Percentiles rank a stretch among this genome's conserved stretches.
Conservation (phyloP, 495 filamentous ascomycete genomes). For the Penicillium lagena region DNA sequence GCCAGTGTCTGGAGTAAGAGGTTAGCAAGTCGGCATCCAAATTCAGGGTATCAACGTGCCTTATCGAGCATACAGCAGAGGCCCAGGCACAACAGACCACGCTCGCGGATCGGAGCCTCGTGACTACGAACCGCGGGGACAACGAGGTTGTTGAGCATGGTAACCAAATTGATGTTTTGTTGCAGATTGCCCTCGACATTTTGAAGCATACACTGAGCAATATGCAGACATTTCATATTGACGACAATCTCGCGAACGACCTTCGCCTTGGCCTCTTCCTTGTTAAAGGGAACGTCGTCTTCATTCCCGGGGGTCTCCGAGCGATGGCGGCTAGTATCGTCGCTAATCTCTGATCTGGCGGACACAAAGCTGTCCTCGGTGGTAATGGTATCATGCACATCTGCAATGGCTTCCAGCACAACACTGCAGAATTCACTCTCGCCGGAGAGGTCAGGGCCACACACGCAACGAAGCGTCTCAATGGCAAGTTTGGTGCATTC, state of each 20-base stretch:
- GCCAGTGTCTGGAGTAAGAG: constrained; percentile 56
- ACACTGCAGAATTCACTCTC: constrained; percentile 92
- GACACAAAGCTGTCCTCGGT: constrained; percentile 87
- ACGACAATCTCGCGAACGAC: constrained; percentile 85
- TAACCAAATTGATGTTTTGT: constrained; percentile 77
- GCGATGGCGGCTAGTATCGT: constrained; percentile 41
- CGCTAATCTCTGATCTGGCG: constrained; percentile 75
- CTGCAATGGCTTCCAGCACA: constrained; percentile 87
- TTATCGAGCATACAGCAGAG: constrained; percentile 87
- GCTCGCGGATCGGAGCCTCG: constrained; percentile 86
- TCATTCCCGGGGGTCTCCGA: constrained; percentile 41
- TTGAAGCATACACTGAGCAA: constrained; percentile 94
- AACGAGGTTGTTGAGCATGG: constrained; percentile 94
- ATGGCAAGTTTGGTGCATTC: constrained; percentile 85
- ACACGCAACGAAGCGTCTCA: constrained; percentile 73
- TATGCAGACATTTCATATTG: constrained; percentile 97
- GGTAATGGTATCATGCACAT: constrained; percentile 87
- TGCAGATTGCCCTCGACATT: constrained; percentile 82
- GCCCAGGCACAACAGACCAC: constrained; percentile 82
- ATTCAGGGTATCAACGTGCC: constrained; percentile 28
- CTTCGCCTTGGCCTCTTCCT: constrained; percentile 73
- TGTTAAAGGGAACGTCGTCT: constrained; percentile 45
- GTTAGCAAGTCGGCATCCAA: constrained; percentile 4
- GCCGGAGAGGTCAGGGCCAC: constrained; percentile 66
- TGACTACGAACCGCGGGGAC: constrained; percentile 91